phyloP scores from a whole-genome alignment of 306 rosid species.

The Phaseolus lunatus region DNA sequence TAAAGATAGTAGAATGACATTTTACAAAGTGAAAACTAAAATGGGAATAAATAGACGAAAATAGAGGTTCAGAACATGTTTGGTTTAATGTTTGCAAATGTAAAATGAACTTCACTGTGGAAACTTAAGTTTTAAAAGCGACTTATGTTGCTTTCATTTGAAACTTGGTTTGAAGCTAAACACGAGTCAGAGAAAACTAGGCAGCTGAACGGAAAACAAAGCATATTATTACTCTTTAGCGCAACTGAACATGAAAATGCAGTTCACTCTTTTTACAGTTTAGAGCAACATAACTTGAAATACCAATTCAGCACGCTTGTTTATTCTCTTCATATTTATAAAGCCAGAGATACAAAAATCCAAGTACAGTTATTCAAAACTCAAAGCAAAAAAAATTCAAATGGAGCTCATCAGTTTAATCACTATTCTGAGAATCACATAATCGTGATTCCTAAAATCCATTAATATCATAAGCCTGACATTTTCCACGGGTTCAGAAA shows the following conservation, averaged over 20 bases:
- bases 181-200: neutral
- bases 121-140: neutral
- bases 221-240: neutral
- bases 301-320: neutral
- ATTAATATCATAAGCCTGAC: neutral
- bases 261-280: neutral
- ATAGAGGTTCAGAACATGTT: neutral
- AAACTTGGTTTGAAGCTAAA: neutral
- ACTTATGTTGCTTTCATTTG: neutral
- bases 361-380: neutral
- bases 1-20: neutral
- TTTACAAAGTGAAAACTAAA: neutral
- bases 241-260: neutral
- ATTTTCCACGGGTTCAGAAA: neutral
- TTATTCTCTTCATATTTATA: neutral
- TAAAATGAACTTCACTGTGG: neutral
- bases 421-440: neutral
- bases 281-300: neutral
- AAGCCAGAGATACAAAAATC: neutral
- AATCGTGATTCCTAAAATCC: neutral
- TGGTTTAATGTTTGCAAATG: neutral
- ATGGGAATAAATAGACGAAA: neutral
- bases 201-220: neutral
- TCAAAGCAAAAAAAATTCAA: neutral
- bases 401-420: constrained; percentile 4